These are phyloP conservation scores for Penicillium sp. DNA, from an alignment of 2,329 filamentous ascomycete species.

Conservation along the genomic window DNA sequence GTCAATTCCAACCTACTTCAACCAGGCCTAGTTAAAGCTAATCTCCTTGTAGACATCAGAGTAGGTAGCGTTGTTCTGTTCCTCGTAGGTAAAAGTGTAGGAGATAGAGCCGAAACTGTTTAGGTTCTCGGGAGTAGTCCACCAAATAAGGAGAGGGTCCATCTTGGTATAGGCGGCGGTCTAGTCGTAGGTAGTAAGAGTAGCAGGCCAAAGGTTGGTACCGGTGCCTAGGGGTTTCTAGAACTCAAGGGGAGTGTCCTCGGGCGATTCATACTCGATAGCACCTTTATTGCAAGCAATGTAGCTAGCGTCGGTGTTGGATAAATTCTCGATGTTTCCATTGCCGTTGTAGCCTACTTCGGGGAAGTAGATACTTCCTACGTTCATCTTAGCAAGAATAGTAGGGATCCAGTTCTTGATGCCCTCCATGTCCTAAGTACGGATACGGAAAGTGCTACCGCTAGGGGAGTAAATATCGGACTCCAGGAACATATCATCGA, in stretches of 20 bases:
- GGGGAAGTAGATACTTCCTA: slow-evolving; percentile 51
- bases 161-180: slow-evolving; percentile 47
- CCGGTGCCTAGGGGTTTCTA: slow-evolving; percentile 51
- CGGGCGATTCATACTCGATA: slow-evolving; percentile 46
- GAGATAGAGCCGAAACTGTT: slow-evolving; percentile 57
- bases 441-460: slow-evolving; percentile 50
- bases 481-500: slow-evolving; percentile 60
- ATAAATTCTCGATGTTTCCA: slow-evolving; percentile 45
- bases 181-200: slow-evolving; percentile 48
- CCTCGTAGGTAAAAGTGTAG: slow-evolving; percentile 59
- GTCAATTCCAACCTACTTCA: slow-evolving; percentile 51
- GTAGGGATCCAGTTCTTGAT: slow-evolving; percentile 44
- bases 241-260: slow-evolving; percentile 48
- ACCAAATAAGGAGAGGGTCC: slow-evolving; percentile 54
- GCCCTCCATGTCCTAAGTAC: slow-evolving; percentile 45
- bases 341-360: slow-evolving; percentile 57
- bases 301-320: slow-evolving; percentile 20
- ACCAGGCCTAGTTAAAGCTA: slow-evolving; percentile 57
- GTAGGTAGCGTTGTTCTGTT: slow-evolving; percentile 58
- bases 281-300: slow-evolving; percentile 32
- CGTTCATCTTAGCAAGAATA: slow-evolving; percentile 45
- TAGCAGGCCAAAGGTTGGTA: slow-evolving; percentile 47
- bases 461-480: slow-evolving; percentile 49
- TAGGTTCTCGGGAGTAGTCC: slow-evolving; percentile 47
- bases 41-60: slow-evolving; percentile 55